phyloP scores from a whole-genome alignment of 805 yeast genomes.

The Torulaspora delbrueckii region DNA sequence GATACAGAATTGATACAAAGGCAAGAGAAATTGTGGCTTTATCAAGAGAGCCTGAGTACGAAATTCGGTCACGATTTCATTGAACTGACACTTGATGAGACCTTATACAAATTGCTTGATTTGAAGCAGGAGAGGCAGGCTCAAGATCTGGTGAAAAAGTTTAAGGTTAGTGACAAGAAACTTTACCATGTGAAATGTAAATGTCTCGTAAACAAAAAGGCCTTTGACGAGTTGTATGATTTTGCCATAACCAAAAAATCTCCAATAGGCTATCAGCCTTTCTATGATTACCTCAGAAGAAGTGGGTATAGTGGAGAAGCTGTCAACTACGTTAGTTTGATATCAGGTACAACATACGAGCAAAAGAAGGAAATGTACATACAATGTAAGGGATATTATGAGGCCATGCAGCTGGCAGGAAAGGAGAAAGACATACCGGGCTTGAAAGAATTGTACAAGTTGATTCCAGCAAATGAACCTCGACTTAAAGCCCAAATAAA shows the following conservation, averaged over 20 bases:
- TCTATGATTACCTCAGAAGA: slow-evolving; percentile 50
- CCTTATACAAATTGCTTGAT: slow-evolving; percentile 43
- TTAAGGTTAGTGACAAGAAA: slow-evolving; percentile 54
- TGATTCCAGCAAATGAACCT: slow-evolving; percentile 27
- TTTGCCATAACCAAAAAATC: slow-evolving; percentile 52
- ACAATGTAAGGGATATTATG: slow-evolving; percentile 46
- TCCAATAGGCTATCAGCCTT: slow-evolving; percentile 66
- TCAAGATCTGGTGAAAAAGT: slow-evolving; percentile 44
- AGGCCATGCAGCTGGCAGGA: slow-evolving; percentile 39
- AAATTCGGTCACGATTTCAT: slow-evolving; percentile 40
- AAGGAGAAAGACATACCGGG: slow-evolving; percentile 27
- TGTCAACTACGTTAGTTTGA: slow-evolving; percentile 51
- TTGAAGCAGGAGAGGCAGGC: slow-evolving; percentile 50
- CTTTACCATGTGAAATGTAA: slow-evolving; percentile 51
- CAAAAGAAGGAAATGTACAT: slow-evolving; percentile 49
- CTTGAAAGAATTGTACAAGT: slow-evolving; percentile 22
- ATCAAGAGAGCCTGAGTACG: slow-evolving; percentile 43
- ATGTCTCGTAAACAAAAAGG: slow-evolving; percentile 42
- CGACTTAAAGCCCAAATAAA: slow-evolving; percentile 21
- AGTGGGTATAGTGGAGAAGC: slow-evolving; percentile 58
- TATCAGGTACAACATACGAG: slow-evolving; percentile 41
- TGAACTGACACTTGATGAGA: slow-evolving; percentile 44
- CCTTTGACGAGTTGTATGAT: slow-evolving; percentile 53
- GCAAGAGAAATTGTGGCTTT: slow-evolving; percentile 40
- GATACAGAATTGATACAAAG: slow-evolving; percentile 36